Evolutionary conservation across 331 rosid species (phyloP), one percentile per base, ranked within the genome.

Genomic region (Saraca asoca): DNA sequence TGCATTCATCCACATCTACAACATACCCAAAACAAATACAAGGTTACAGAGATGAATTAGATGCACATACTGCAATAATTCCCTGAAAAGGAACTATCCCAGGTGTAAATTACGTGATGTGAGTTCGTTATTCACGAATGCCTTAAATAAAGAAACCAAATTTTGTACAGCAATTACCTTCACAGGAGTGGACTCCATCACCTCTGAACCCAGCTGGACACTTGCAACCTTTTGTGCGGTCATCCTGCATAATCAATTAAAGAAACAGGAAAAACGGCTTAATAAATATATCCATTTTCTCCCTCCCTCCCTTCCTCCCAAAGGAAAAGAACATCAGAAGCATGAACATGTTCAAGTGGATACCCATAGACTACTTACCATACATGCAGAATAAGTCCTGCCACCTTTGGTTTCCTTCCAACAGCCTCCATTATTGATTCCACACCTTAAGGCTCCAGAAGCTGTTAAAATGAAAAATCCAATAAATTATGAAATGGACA

Each of bases 191-290:
- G 46, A 78, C 84, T 70, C 99, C 99, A 18, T 94, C 95, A 2
- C 99, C 99, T 74, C n/a, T 83, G 77, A 94, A 94, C 46, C 99
- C 99, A 10, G 82, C 80, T 4, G 99, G 99, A 73, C 99, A 94
- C 56, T 68, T 80, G 75, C 99, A 94, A 54, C 87, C 95, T 58
- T 88, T 83, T 42, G 82, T 79, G 66, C 48, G 84, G 65, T 81
- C 91, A 77, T 86, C 92, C 97, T 90, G 81, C 57, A 51, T 33
- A 17, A 71, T 70, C 64, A 81, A 53, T 62, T 31, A 51, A 57
- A 35, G 58, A 60, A 71, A 11, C 54, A 19, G 20, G 43, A 19
- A 63, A 48, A 24, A 3, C 10, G 20, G 33, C 42, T 37, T 51
- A n/a, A 2, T 63, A 35, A n/a, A 2, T 63, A 35, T 43, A 53